Conservation (phyloP, 768 basidiomycete genomes). For the Asterophora lycoperdoides region DNA sequence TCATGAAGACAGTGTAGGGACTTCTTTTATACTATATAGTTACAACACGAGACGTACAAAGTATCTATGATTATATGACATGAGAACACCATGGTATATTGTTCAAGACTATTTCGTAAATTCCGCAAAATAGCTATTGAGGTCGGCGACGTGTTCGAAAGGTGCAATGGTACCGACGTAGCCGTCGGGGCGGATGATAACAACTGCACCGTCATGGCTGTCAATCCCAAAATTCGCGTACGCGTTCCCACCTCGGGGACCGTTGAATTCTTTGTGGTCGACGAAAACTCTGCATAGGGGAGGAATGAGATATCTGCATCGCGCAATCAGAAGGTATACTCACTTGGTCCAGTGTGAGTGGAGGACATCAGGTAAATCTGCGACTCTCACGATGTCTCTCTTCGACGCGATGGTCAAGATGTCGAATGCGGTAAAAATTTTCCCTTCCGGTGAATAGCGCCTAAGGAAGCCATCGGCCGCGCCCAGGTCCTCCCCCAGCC, state of each 20-base stretch:
- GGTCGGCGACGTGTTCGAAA: conserved; percentile 33
- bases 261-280: conserved; percentile 48
- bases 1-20: too few species aligned
- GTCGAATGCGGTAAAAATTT: conserved; percentile 38
- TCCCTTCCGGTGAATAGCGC: conserved; percentile 24
- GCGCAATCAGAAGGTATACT: conserved; percentile 15
- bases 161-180: conserved; percentile 58
- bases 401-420: conserved; percentile 36
- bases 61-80: too few species aligned
- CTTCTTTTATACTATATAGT: too few species aligned
- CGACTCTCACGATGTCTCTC: conserved; percentile 38
- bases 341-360: conserved; percentile 61
- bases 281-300: conserved; percentile 45
- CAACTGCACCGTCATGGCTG: conserved; percentile 38
- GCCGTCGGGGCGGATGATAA: conserved; percentile 61
- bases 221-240: conserved; percentile 55
- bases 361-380: conserved; percentile 42
- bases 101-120: conserved; percentile 31
- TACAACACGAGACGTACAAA: too few species aligned
- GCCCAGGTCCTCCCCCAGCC: conserved; percentile 31
- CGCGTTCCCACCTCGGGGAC: conserved; percentile 45
- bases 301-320: not conserved
- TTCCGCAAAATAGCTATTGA: conserved; percentile 45
- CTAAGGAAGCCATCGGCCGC: conserved; percentile 22
- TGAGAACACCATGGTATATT: not conserved